These are phyloP conservation scores for Pseudogymnoascus sp. DNA, from an alignment of 2,329 filamentous ascomycete genomes.

Conservation along the genomic window DNA sequence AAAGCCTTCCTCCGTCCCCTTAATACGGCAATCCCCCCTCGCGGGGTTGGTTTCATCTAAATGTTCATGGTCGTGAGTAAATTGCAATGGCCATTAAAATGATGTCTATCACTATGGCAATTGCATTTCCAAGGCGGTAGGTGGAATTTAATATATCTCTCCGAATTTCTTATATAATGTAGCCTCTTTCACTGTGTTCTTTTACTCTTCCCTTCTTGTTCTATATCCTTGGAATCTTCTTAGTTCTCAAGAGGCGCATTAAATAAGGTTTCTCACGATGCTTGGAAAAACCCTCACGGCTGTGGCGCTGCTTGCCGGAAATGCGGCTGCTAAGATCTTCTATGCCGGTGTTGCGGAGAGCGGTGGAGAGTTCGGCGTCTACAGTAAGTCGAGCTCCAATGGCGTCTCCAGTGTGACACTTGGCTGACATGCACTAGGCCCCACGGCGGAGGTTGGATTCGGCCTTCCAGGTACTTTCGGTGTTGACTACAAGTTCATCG, in stretches of 20 bases:
- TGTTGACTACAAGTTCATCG: conserved; percentile 44
- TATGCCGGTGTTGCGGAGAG: conserved; percentile 43
- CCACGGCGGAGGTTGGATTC: conserved; percentile 30
- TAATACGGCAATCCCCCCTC: background rate
- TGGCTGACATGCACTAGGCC: conserved; percentile 12
- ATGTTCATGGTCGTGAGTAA: background rate
- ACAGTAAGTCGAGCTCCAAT: conserved; percentile 23
- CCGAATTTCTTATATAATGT: background rate
- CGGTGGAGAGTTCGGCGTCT: conserved; percentile 41
- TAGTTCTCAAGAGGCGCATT: background rate
- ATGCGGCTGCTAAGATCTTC: conserved; percentile 35
- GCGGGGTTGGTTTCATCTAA: background rate
- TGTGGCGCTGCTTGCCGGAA: conserved; percentile 16
- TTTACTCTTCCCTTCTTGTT: background rate
- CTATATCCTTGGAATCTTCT: background rate
- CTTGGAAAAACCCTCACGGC: conserved; percentile 14
- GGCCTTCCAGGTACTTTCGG: conserved; percentile 44
- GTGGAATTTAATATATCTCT: background rate
- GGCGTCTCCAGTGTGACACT: background rate
- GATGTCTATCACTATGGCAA: background rate
- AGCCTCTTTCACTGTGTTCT: background rate
- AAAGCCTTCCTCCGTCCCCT: background rate
- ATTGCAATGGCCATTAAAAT: background rate
- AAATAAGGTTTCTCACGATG: conserved; percentile 15
- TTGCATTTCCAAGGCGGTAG: background rate